phyloP scores from a whole-genome alignment of 2,329 filamentous ascomycete species.

The Pseudogymnoascus pannorum region DNA sequence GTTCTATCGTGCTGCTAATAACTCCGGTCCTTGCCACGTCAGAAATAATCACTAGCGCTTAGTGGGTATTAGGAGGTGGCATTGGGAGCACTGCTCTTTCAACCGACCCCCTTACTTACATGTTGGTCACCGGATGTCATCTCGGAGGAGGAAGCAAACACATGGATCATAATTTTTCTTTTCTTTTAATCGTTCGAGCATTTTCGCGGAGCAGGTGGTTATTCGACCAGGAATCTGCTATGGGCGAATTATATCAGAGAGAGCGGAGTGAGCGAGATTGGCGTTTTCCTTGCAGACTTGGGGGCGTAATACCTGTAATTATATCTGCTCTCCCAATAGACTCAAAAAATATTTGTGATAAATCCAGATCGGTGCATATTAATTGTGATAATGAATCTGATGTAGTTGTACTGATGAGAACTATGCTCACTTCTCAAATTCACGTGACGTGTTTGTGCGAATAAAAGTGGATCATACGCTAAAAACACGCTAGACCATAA shows the following conservation, averaged over 20 bases:
- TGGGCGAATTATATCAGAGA: not conserved
- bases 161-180: not conserved
- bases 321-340: conserved; percentile 7
- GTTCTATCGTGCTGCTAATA: conserved; percentile 6
- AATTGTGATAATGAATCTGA: not conserved
- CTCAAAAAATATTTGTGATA: conserved; percentile 2
- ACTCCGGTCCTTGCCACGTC: not conserved
- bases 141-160: not conserved
- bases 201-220: conserved; percentile 1
- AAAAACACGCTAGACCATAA: not conserved
- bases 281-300: conserved; percentile 8
- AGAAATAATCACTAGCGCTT: not conserved
- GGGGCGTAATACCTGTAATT: conserved; percentile 8
- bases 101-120: not conserved
- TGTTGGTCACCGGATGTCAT: not conserved
- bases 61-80: not conserved
- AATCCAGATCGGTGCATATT: not conserved
- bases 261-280: conserved; percentile 1
- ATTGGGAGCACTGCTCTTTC: conserved; percentile 1
- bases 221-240: conserved; percentile 2
- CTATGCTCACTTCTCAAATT: not conserved
- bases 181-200: conserved; percentile 2
- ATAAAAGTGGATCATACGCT: not conserved
- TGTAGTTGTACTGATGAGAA: not conserved
- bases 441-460: conserved; percentile 4